Evolutionary conservation across 2,329 filamentous ascomycete species (phyloP).

Genomic region (Chalaropsis thielavioides): DNA sequence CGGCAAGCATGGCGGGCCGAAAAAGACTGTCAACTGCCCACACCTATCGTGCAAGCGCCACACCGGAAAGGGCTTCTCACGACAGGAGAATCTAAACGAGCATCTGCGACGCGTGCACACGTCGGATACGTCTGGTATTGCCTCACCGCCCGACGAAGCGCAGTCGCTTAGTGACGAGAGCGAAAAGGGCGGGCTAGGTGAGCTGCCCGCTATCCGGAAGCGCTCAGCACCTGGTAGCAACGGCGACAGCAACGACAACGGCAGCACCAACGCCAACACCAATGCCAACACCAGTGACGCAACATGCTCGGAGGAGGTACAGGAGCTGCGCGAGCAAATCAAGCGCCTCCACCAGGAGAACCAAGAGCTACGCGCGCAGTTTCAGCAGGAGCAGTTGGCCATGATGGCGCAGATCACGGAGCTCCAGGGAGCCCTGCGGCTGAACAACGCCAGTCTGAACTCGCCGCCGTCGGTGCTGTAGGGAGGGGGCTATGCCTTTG

Average conservation of each 20-base stretch:
- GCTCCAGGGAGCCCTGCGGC: conserved; percentile 31
- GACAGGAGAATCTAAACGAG: conserved; percentile 87
- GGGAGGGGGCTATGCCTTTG: background rate
- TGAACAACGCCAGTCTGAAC: conserved; percentile 17
- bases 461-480: conserved; percentile 13
- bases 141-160: conserved; percentile 25
- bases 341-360: conserved; percentile 54
- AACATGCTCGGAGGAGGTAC: conserved; percentile 30
- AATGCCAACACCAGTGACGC: background rate
- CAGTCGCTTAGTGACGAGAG: conserved; percentile 34
- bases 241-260: background rate
- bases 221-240: background rate
- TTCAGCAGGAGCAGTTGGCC: conserved; percentile 34
- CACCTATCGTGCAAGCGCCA: conserved; percentile 79
- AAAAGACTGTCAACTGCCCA: conserved; percentile 76
- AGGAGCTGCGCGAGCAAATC: conserved; percentile 47
- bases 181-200: conserved; percentile 24
- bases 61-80: conserved; percentile 75
- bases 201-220: conserved; percentile 7
- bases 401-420: conserved; percentile 37
- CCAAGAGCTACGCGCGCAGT: conserved; percentile 39
- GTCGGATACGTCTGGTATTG: conserved; percentile 42
- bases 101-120: conserved; percentile 83
- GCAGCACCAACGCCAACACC: no score
- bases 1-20: conserved; percentile 74